A percentile compares a stretch with the other conserved stretches of the same genome.
Evolutionary conservation across 208 protist genomes (phyloP).

Genomic region (Lotmaria passim): DNA sequence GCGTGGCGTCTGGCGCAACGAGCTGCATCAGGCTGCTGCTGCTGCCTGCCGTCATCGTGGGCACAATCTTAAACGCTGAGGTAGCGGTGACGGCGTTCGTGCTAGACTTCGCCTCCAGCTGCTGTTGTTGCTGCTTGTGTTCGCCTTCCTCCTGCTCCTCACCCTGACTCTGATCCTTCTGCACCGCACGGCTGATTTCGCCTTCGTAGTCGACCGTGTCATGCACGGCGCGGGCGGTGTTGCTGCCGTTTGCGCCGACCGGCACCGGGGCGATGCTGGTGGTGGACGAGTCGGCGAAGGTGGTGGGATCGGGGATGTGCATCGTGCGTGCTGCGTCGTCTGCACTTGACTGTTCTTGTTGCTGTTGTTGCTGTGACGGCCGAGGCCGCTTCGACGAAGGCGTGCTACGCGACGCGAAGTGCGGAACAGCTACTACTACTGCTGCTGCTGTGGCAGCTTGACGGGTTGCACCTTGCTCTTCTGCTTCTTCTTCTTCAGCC

Average conservation of each 20-base stretch:
- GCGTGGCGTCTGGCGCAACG: constrained; percentile 18
- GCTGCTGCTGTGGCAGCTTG: background rate
- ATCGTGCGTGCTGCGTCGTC: constrained; percentile 3
- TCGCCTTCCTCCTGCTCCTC: constrained; percentile 1
- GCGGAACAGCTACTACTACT: background rate
- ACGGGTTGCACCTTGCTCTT: background rate
- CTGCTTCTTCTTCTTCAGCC: constrained; percentile 5
- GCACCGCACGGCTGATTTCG: constrained; percentile 10
- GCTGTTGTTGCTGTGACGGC: background rate
- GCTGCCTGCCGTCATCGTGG: constrained; percentile 22
- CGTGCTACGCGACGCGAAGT: constrained; percentile 16
- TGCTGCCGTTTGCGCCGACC: background rate
- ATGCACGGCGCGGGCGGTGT: constrained; percentile 1
- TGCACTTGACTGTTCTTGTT: background rate
- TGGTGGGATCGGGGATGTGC: constrained; percentile 31
- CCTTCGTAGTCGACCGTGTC: constrained; percentile 31
- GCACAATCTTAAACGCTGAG: background rate
- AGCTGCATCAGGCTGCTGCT: background rate
- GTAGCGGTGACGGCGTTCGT: background rate
- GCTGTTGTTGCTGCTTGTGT: background rate
- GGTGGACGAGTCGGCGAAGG: constrained; percentile 23
- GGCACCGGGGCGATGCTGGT: constrained; percentile 4
- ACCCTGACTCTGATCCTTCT: background rate
- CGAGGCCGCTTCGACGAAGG: constrained; percentile 26
- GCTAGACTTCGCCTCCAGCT: background rate